Base-by-base conservation (phyloP, 805 yeast species). In the Kodamaea jinghongensis region DNA sequence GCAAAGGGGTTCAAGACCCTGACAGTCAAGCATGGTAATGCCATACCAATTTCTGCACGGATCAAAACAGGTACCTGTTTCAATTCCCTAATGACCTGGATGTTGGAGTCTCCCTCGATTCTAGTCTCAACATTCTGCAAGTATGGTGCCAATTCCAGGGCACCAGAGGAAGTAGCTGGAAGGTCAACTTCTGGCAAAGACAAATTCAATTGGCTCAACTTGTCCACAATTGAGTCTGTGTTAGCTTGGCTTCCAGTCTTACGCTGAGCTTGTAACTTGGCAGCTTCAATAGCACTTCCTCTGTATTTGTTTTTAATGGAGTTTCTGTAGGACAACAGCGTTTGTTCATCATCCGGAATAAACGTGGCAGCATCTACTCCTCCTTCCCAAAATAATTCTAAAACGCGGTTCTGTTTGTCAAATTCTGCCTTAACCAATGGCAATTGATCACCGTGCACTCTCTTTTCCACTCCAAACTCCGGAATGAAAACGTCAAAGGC, bases 401-500 rank as follows among this genome's bases (percentile, higher is more conserved):
- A 71, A 7, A 79, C 64, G 32, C 87, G 74, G 29, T 75, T 67
- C 12, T 57, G 53, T 56, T 83, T 85, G 59, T 86, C 90, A 59
- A 85, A 93, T 60, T 93, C 98, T 4, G 97, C 98, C 61, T 89
- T 90, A 16, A 78, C 78, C 46, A 91, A 70, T 8, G 98, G 98
- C 41, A 93, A 70, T 63, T 93, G 98, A 63, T 93, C 99, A 17
- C 98, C 97, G 56, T 93, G 99, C 15, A 90, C 96, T 54, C 97
- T 75, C 63, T 90, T 90, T 58, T 90, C 97, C 51, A 90, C 85
- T 31, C 97, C 97, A 65, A 89, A 84, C 49, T 88, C 96, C 2
- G 96, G 96, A 46, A 90, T 71, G 49, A 85, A 78, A 3, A 90
- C 91, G 60, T 93, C 99, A 65, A 93, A 93, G 2, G 98, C 87